Conservation (phyloP, 768 basidiomycete species). For the Kwoniella mangroviensis region DNA sequence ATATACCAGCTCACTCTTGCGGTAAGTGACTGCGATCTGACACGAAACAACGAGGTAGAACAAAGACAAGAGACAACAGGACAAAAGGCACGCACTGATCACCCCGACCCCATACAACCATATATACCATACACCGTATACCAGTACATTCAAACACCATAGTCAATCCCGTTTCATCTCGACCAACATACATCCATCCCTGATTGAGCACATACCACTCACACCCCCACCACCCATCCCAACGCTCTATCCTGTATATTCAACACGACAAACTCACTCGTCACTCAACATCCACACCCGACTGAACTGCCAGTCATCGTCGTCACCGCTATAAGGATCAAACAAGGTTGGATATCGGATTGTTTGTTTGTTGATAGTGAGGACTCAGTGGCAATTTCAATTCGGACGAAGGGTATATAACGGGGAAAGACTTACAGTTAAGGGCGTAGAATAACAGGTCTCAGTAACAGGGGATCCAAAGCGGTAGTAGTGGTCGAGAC, state of each 20-base stretch:
- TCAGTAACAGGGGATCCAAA: neutral
- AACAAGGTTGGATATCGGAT: neutral
- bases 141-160: neutral
- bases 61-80: constrained; percentile 4
- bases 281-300: neutral
- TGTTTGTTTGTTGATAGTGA: neutral
- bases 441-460: neutral
- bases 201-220: constrained; percentile 1
- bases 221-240: neutral
- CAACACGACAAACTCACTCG: constrained; percentile 3
- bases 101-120: constrained; percentile 1
- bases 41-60: neutral
- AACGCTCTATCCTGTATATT: neutral
- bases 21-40: neutral
- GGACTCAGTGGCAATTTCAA: constrained; percentile 12
- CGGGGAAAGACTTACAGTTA: neutral
- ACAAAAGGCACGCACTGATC: constrained; percentile 13
- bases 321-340: neutral
- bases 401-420: constrained; percentile 21
- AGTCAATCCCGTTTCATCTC: constrained; percentile 7
- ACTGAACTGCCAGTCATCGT: neutral
- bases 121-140: neutral
- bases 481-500: neutral
- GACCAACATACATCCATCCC: neutral
- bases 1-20: neutral